Percentiles rank a stretch among this genome's conserved stretches.
Conservation (phyloP, 2,329 filamentous ascomycete species). For the Herpotrichia juniperi region DNA sequence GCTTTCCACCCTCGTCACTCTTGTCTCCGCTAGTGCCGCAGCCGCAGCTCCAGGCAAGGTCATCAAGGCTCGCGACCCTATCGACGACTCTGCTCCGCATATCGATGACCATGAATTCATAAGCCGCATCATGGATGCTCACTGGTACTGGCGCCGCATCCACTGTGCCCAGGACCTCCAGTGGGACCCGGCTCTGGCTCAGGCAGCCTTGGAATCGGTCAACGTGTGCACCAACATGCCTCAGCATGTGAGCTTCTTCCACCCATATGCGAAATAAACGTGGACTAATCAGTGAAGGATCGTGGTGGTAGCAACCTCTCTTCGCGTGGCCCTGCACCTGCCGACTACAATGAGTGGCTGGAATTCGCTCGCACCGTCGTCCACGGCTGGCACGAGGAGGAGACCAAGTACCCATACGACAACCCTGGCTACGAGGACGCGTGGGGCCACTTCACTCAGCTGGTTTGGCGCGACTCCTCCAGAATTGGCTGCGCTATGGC, state of each 20-base stretch:
- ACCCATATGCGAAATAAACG: background rate
- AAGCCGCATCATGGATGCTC: slow-evolving; percentile 38
- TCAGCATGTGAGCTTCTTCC: slow-evolving; percentile 31
- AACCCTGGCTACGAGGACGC: slow-evolving; percentile 33
- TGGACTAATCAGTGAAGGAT: slow-evolving; percentile 19
- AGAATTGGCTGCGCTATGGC: slow-evolving; percentile 44
- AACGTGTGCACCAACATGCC: slow-evolving; percentile 29
- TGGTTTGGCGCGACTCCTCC: slow-evolving; percentile 45
- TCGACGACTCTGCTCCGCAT: slow-evolving; percentile 27
- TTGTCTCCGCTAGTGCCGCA: slow-evolving; percentile 22
- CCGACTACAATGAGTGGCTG: slow-evolving; percentile 32
- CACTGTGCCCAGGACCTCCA: slow-evolving; percentile 44
- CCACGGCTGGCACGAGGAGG: slow-evolving; percentile 46
- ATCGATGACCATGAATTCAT: slow-evolving; percentile 38
- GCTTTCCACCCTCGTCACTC: slow-evolving; percentile 22
- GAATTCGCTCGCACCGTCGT: slow-evolving; percentile 33
- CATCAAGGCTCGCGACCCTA: slow-evolving; percentile 20
- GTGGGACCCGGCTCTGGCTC: slow-evolving; percentile 37
- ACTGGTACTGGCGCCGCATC: slow-evolving; percentile 44
- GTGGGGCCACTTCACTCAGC: slow-evolving; percentile 47
- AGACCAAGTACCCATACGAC: slow-evolving; percentile 41
- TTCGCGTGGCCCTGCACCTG: slow-evolving; percentile 27
- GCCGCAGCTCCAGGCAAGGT: slow-evolving; percentile 27
- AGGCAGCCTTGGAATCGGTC: slow-evolving; percentile 31
- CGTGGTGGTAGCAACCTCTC: slow-evolving; percentile 43